Evolutionary conservation across 1,284 basidiomycete species (phyloP).

Genomic region (Lignosus rhinocerotis): DNA sequence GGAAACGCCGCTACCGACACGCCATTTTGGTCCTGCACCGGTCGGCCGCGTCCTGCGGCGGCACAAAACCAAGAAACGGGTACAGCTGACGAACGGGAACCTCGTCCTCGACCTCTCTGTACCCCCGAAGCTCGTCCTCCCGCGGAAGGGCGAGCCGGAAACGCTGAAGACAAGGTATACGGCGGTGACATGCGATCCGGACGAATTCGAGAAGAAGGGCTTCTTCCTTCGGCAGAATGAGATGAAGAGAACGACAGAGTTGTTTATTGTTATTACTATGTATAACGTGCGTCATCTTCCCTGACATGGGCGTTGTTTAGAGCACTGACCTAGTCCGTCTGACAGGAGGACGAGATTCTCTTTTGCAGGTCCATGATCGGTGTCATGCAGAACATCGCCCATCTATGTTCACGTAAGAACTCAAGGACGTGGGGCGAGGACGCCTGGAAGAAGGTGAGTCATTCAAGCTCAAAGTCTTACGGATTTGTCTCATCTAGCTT

Average conservation of each 20-base stretch:
- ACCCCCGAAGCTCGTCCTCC: conserved; percentile 83
- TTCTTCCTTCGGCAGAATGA: conserved; percentile 88
- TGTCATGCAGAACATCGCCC: conserved; percentile 90
- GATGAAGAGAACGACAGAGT: conserved; percentile 80
- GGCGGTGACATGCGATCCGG: conserved; percentile 91
- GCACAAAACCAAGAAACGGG: conserved; percentile 71
- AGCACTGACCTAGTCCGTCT: not conserved
- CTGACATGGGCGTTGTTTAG: not conserved
- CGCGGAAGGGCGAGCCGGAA: conserved; percentile 80
- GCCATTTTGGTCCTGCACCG: conserved; percentile 88
- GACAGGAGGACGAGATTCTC: conserved; percentile 90
- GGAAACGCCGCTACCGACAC: conserved; percentile 56
- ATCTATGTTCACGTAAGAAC: conserved; percentile 91
- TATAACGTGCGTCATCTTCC: conserved; percentile 69
- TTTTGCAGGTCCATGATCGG: conserved; percentile 96
- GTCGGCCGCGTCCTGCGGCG: conserved; percentile 74
- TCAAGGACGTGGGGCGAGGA: conserved; percentile 96
- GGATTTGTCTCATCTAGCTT: not conserved
- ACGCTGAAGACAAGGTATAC: conserved; percentile 85
- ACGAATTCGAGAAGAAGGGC: conserved; percentile 84
- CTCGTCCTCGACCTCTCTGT: conserved; percentile 84
- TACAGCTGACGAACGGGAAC: conserved; percentile 81
- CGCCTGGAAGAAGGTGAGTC: conserved; percentile 89
- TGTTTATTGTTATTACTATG: conserved; percentile 97
- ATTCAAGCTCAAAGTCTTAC: not conserved